These are phyloP conservation scores for Aspergillus costaricaensis DNA, from an alignment of 2,329 filamentous ascomycete genomes.

Conservation along the genomic window DNA sequence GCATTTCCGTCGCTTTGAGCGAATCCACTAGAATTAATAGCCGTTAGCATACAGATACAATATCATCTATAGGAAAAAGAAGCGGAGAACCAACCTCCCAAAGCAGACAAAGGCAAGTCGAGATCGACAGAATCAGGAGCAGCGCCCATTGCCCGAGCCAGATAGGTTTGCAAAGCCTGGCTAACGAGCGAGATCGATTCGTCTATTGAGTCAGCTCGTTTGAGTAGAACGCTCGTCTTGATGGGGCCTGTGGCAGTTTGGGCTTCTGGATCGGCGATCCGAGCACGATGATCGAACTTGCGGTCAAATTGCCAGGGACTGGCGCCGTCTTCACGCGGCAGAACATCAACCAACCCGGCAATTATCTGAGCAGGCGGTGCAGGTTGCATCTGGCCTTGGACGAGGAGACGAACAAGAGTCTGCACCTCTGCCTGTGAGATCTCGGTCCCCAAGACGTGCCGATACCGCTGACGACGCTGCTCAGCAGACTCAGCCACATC, in stretches of 20 bases:
- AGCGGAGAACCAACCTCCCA: constrained; percentile 13
- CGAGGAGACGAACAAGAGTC: constrained; percentile 20
- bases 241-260: neutral
- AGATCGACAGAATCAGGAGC: constrained; percentile 23
- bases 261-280: neutral
- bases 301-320: constrained; percentile 23
- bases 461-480: constrained; percentile 22
- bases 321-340: constrained; percentile 18
- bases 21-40: constrained; percentile 18
- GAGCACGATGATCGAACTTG: constrained; percentile 25
- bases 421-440: constrained; percentile 22
- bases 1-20: constrained; percentile 24
- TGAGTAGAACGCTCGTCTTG: neutral
- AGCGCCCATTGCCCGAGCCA: constrained; percentile 25
- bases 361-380: constrained; percentile 16
- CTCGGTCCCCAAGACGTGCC: constrained; percentile 25
- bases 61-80: neutral
- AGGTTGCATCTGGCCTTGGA: constrained; percentile 20
- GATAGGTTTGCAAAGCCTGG: constrained; percentile 19
- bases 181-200: neutral
- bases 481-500: constrained; percentile 24
- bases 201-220: neutral
- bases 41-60: neutral
- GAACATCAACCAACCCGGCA: constrained; percentile 22
- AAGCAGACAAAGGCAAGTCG: constrained; percentile 24